A percentile compares a stretch with the other conserved stretches of the same genome.
phyloP scores from a whole-genome alignment of 805 yeast genomes.

The Wickerhamomyces sydowiorum region DNA sequence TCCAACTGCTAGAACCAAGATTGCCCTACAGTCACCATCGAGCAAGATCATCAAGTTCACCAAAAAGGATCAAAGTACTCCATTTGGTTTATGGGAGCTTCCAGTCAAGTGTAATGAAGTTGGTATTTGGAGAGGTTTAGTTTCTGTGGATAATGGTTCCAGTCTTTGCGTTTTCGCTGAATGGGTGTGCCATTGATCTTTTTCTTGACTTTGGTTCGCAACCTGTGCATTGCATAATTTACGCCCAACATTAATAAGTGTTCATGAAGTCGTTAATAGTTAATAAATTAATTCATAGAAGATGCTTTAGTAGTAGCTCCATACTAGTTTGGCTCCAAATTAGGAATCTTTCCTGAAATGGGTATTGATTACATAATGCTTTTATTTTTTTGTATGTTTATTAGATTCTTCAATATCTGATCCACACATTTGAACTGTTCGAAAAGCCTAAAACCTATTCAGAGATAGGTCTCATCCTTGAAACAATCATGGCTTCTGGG shows the following conservation, averaged over 20 bases:
- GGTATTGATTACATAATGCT: neutral
- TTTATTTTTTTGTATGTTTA: neutral
- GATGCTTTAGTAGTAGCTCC: neutral
- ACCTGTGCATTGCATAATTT: too few relatives aligned
- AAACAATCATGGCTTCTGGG: neutral
- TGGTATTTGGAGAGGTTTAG: conserved; percentile 82
- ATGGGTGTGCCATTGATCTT: conserved; percentile 56
- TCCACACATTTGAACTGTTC: neutral
- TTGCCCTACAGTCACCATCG: conserved; percentile 79
- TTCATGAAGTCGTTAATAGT: neutral
- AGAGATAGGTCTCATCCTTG: neutral
- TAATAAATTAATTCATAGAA: neutral
- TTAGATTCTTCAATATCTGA: neutral
- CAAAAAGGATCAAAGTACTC: conserved; percentile 39
- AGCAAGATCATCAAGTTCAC: conserved; percentile 65
- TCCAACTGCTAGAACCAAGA: conserved; percentile 35
- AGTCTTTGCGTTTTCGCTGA: conserved; percentile 90
- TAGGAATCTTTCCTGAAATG: neutral
- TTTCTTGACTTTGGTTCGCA: too few relatives aligned
- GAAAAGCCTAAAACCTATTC: neutral
- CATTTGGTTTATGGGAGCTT: conserved; percentile 55
- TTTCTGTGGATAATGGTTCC: conserved; percentile 67
- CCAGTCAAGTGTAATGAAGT: conserved; percentile 57
- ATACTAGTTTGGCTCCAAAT: neutral
- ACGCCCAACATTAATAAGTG: too few relatives aligned